These are phyloP conservation scores for Pythium monospermum DNA, from an alignment of 352 stramenopile genomes.

Conservation along the genomic window DNA sequence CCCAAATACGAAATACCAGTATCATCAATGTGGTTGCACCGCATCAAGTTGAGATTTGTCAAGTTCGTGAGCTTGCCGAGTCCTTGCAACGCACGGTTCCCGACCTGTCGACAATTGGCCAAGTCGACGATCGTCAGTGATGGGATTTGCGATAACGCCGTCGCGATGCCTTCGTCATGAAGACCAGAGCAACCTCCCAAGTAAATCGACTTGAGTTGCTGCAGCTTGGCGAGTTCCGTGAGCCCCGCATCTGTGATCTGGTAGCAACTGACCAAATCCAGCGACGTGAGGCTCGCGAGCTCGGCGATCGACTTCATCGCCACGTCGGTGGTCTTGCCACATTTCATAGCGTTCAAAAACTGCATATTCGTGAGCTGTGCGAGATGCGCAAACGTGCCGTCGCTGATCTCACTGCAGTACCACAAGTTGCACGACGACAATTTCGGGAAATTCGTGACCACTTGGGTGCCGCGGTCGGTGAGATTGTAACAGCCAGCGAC, in stretches of 20 bases:
- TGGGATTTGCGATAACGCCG: conserved; percentile 28
- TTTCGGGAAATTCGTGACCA: conserved; percentile 47
- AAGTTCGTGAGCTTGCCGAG: conserved; percentile 52
- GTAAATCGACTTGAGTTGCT: conserved; percentile 58
- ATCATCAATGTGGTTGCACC: conserved; percentile 70
- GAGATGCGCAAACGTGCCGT: conserved; percentile 55
- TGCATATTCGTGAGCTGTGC: conserved; percentile 45
- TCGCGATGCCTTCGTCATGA: conserved; percentile 51
- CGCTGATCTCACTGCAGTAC: conserved; percentile 79
- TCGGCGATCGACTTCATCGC: conserved; percentile 43
- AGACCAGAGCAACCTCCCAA: conserved; percentile 56
- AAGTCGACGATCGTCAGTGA: conserved; percentile 62
- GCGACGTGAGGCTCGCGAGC: conserved; percentile 47
- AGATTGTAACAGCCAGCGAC: conserved; percentile 79
- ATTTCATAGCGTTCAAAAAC: conserved; percentile 83
- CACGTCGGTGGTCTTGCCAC: conserved; percentile 58
- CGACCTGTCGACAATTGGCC: conserved; percentile 68
- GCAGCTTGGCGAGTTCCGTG: conserved; percentile 27
- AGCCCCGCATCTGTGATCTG: conserved; percentile 57
- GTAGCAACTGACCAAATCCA: conserved; percentile 81
- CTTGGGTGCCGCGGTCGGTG: conserved; percentile 56
- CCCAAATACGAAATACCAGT: conserved; percentile 38
- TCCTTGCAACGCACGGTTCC: conserved; percentile 51
- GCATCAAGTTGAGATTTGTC: conserved; percentile 77
- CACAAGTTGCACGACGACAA: conserved; percentile 71